These are phyloP conservation scores for Cokeromyces recurvatus DNA, from an alignment of 371 early-diverging fungal species.

Conservation along the genomic window DNA sequence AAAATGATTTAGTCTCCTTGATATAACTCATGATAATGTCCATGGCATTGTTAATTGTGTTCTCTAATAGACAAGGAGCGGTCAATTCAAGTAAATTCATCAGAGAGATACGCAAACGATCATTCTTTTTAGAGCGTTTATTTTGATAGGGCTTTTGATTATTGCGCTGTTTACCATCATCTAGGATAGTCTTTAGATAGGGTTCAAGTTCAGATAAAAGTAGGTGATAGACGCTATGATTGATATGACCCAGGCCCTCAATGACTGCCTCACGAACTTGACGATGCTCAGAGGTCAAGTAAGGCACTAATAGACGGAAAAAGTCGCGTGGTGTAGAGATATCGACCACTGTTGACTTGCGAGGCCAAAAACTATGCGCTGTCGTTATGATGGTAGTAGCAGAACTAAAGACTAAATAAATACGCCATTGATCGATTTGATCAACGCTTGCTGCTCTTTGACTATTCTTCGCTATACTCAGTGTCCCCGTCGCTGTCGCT, in stretches of 20 bases:
- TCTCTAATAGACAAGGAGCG: conserved; percentile 60
- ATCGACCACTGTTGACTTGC: conserved; percentile 23
- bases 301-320: conserved; percentile 58
- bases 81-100: conserved; percentile 73
- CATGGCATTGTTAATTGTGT: conserved; percentile 59
- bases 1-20: conserved; percentile 68
- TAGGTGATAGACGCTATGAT: conserved; percentile 60
- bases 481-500: conserved; percentile 30
- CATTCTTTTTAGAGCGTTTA: conserved; percentile 61
- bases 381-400: conserved; percentile 58
- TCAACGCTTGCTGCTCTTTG: conserved; percentile 49
- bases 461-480: conserved; percentile 40
- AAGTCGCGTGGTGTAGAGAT: conserved; percentile 58
- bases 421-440: conserved; percentile 76
- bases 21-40: conserved; percentile 64
- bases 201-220: conserved; percentile 69
- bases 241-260: conserved; percentile 65
- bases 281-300: conserved; percentile 69
- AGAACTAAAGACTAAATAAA: conserved; percentile 68
- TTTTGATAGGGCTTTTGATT: conserved; percentile 58
- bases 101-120: conserved; percentile 72
- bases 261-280: conserved; percentile 71
- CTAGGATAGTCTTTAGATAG: conserved; percentile 57
- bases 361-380: too few relatives aligned
- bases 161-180: conserved; percentile 57